Evolutionary conservation across 1,284 basidiomycete genomes (phyloP).

Genomic region (Naganishia sp.): DNA sequence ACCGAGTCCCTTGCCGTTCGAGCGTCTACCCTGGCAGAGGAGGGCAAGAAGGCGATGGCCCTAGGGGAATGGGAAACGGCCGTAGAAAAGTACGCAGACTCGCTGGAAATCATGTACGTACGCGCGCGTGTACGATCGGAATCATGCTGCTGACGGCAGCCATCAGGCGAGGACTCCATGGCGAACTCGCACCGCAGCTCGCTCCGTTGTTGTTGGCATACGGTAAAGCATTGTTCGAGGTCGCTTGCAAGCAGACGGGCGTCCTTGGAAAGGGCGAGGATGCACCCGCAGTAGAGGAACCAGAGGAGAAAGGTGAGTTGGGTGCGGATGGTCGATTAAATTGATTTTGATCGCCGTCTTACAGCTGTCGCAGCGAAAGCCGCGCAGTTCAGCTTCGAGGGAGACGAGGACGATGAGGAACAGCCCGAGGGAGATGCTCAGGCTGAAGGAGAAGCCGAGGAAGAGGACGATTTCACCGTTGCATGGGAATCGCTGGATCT

Average conservation of each 20-base stretch:
- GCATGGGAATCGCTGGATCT: constrained; percentile 91
- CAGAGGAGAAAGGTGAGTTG: constrained; percentile 57
- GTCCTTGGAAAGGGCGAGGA: constrained; percentile 69
- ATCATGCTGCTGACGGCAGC: neutral
- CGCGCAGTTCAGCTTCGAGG: constrained; percentile 10
- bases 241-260: constrained; percentile 74
- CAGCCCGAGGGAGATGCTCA: constrained; percentile 39
- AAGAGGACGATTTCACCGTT: constrained; percentile 90
- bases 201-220: constrained; percentile 83
- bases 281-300: constrained; percentile 57
- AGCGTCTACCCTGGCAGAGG: constrained; percentile 41
- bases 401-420: constrained; percentile 36
- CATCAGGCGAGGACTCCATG: constrained; percentile 66
- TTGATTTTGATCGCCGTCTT: neutral
- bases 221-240: constrained; percentile 82
- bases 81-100: constrained; percentile 77
- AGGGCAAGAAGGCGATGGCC: constrained; percentile 68
- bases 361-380: constrained; percentile 10
- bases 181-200: constrained; percentile 71
- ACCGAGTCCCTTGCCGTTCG: neutral
- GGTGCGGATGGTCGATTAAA: too few relatives aligned
- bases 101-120: constrained; percentile 73
- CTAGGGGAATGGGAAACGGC: constrained; percentile 83
- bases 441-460: constrained; percentile 49
- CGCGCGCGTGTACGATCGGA: neutral